A percentile compares a stretch with the other conserved stretches of the same genome.
Evolutionary conservation across 371 early-diverging fungal species (phyloP).

Genomic region (Circinella umbellata): DNA sequence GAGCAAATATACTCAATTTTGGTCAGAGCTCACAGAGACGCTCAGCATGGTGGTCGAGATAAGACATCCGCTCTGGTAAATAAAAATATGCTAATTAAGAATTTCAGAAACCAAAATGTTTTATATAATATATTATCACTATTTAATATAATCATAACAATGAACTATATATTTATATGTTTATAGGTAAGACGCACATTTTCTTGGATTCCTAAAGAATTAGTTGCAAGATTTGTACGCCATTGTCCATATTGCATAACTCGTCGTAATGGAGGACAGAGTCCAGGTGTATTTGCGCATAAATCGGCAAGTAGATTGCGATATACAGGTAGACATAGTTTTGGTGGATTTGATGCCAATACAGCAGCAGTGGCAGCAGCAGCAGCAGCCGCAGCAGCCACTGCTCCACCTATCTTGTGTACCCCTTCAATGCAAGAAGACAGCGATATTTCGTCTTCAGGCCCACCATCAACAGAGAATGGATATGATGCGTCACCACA

Average conservation of each 20-base stretch:
- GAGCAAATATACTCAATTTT: slow-evolving; percentile 62
- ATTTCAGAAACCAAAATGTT: too few relatives aligned
- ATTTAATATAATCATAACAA: too few relatives aligned
- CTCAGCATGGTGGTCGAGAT: slow-evolving; percentile 68
- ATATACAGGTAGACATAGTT: slow-evolving; percentile 9
- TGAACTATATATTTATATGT: too few relatives aligned
- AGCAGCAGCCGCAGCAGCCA: slow-evolving; percentile 10
- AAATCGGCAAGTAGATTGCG: background rate
- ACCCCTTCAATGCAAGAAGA: slow-evolving; percentile 19
- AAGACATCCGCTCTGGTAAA: slow-evolving; percentile 67
- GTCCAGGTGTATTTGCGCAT: slow-evolving; percentile 19
- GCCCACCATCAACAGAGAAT: slow-evolving; percentile 17
- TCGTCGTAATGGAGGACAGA: slow-evolving; percentile 40
- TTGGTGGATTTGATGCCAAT: slow-evolving; percentile 12
- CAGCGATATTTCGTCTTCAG: slow-evolving; percentile 17
- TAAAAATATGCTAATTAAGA: background rate
- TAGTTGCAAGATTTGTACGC: slow-evolving; percentile 62
- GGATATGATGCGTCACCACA: slow-evolving; percentile 15
- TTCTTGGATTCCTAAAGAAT: slow-evolving; percentile 67
- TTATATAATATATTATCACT: too few relatives aligned
- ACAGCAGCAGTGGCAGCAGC: slow-evolving; percentile 17
- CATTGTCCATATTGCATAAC: slow-evolving; percentile 60
- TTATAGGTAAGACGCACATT: slow-evolving; percentile 53
- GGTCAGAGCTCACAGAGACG: slow-evolving; percentile 61
- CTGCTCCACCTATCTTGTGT: slow-evolving; percentile 12